phyloP scores from a whole-genome alignment of 176 grass and related monocot species.

The Dactylis glomerata region DNA sequence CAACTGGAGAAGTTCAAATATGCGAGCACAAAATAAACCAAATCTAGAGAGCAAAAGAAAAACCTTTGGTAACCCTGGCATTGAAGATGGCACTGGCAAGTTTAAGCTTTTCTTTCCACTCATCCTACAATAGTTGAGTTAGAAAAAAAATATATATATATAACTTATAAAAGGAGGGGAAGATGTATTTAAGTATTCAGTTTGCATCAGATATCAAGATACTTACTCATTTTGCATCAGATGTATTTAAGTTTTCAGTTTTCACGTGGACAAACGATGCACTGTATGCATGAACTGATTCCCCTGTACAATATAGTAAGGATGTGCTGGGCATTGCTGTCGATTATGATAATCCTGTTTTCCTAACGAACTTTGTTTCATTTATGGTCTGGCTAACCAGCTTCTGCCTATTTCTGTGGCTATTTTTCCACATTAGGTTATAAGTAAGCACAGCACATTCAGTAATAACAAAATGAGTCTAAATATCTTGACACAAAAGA shows the following conservation, averaged over 20 bases:
- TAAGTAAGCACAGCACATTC: not conserved
- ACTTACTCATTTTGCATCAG: too few species aligned
- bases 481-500: not conserved
- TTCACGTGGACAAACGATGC: not conserved
- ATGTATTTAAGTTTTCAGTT: not conserved
- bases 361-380: not conserved
- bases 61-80: slow-evolving; percentile 83
- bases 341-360: not conserved
- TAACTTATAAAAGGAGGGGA: not conserved
- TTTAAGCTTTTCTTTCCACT: slow-evolving; percentile 74
- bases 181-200: not conserved
- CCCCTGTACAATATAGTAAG: not conserved
- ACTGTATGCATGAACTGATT: not conserved
- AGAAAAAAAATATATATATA: slow-evolving; percentile 8
- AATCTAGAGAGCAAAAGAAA: slow-evolving; percentile 4
- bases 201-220: too few species aligned
- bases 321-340: not conserved
- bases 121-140: slow-evolving; percentile 51
- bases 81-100: slow-evolving; percentile 59
- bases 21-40: slow-evolving; percentile 11
- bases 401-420: not conserved
- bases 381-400: not conserved
- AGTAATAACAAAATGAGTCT: not conserved
- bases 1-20: not conserved
- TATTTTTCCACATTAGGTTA: not conserved